Evolutionary conservation across 345 rosid species (phyloP).

Genomic region (Zanthoxylum bungeanum): DNA sequence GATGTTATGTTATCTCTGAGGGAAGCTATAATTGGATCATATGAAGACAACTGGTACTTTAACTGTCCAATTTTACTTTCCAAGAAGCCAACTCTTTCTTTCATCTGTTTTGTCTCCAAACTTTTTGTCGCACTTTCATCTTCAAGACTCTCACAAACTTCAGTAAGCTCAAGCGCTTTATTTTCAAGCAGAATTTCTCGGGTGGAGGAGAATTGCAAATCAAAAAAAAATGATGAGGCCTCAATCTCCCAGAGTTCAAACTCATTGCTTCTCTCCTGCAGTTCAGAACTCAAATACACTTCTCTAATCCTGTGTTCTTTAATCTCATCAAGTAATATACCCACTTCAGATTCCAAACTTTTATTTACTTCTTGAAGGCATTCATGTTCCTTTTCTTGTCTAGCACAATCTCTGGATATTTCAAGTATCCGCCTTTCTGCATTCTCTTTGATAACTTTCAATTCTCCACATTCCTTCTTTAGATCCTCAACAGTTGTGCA

Average conservation of each 20-base stretch:
- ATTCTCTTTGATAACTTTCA: constrained; percentile 32
- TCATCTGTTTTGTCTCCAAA: constrained; percentile 53
- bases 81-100: constrained; percentile 50
- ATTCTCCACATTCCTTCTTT: constrained; percentile 51
- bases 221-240: constrained; percentile 85
- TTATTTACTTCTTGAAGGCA: constrained; percentile 49
- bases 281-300: constrained; percentile 66
- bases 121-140: constrained; percentile 37
- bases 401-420: constrained; percentile 34
- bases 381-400: constrained; percentile 44
- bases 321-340: constrained; percentile 37
- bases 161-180: constrained; percentile 53
- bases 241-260: constrained; percentile 88
- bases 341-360: constrained; percentile 49
- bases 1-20: constrained; percentile 48
- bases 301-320: constrained; percentile 52
- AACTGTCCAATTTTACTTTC: constrained; percentile 59
- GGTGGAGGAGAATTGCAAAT: constrained; percentile 67
- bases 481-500: constrained; percentile 58
- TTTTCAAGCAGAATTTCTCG: constrained; percentile 70
- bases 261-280: constrained; percentile 74
- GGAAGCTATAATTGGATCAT: constrained; percentile 56
- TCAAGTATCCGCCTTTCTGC: constrained; percentile 44
- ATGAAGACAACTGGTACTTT: constrained; percentile 52
- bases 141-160: constrained; percentile 52